Percentiles rank a stretch among this genome's conserved stretches.
phyloP scores from a whole-genome alignment of 2,329 filamentous ascomycete species.

The Purpureocillium lavendulum region DNA sequence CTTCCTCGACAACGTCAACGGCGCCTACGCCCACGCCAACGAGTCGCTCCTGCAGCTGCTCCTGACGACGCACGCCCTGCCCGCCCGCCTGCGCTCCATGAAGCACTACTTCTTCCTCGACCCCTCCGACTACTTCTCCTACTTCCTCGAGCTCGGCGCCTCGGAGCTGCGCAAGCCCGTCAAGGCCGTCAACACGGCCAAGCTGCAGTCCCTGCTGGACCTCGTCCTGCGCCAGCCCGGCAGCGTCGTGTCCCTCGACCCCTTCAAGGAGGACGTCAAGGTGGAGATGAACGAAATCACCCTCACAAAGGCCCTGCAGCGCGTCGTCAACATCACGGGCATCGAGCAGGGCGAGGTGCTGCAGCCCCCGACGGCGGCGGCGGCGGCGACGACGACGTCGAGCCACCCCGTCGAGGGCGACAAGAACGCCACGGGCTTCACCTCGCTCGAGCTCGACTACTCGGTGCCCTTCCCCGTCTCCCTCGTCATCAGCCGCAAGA shows the following conservation, averaged over 20 bases:
- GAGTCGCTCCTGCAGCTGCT: constrained; percentile 85
- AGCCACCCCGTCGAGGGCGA: constrained; percentile 65
- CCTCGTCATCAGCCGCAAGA: constrained; percentile 91
- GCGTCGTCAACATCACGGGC: constrained; percentile 92
- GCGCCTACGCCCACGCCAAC: constrained; percentile 91
- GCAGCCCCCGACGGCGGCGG: constrained; percentile 64
- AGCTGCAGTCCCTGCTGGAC: constrained; percentile 92
- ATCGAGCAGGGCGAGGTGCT: constrained; percentile 85
- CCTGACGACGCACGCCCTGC: constrained; percentile 85
- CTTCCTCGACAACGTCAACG: constrained; percentile 93
- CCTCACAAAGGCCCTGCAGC: constrained; percentile 87
- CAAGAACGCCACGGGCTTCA: constrained; percentile 83
- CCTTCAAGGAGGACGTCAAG: constrained; percentile 97
- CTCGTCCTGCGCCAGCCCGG: constrained; percentile 93
- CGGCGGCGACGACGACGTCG: no score
- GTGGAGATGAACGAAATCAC: constrained; percentile 95
- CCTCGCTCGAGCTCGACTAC: constrained; percentile 90
- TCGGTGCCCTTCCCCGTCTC: constrained; percentile 91
- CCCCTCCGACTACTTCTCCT: constrained; percentile 94
- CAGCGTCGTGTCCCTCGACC: constrained; percentile 85
- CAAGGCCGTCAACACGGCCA: constrained; percentile 81
- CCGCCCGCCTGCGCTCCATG: constrained; percentile 76
- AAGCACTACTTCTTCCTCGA: constrained; percentile 99
- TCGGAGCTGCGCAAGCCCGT: constrained; percentile 88
- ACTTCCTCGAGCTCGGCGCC: constrained; percentile 86